Evolutionary conservation across 495 filamentous ascomycete genomes (phyloP), one percentile per base, ranked within the genome.

Genomic region (Apodospora peruviana): DNA sequence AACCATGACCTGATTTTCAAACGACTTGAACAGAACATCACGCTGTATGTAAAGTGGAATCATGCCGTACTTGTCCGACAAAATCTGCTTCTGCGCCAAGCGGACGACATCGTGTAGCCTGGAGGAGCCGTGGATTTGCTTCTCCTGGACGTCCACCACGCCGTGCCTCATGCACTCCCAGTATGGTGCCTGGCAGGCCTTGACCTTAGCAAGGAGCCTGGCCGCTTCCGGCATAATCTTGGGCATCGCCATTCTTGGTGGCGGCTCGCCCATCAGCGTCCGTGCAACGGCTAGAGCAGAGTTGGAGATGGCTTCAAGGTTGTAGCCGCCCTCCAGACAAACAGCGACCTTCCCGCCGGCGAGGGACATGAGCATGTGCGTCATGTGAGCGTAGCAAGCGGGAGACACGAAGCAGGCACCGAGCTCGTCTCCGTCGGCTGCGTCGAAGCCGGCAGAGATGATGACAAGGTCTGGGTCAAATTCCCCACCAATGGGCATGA

Each of bases 361-460:
- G n/a, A 99, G 78, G 11, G 85, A 84, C 90, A 96, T 97, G 16
- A 99, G 78, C 91, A 96, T 96, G 59, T 96, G 88, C 8, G 94
- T 96, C 93, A 99, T 97, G 58, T 97, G 91, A 17, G 90, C 89
- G 63, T 97, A 99, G 59, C 94, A 91, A 19, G 82, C 67, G 0
- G 93, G 93, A 0, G 90, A 84, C 4, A 97, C 91, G 56, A 85
- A 90, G 62, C 94, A 99, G 25, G 84, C 88, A 32, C 93, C 93
- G 17, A 99, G 76, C 46, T 87, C 83, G 66, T 99, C 93, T 7
- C 94, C 93, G 37, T 81, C 88, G 2, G 93, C 93, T 4, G 93
- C 93, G 67, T 99, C 93, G 51, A 99, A 99, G 1, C 93, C 93
- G 52, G 93, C 91, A 5, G 94, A 90, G 43, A 99, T 84, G 51